Percentiles rank a stretch among this genome's conserved stretches.
These are phyloP conservation scores for Apiospora sp. DNA, from an alignment of 2,329 filamentous ascomycete species.

Conservation along the genomic window DNA sequence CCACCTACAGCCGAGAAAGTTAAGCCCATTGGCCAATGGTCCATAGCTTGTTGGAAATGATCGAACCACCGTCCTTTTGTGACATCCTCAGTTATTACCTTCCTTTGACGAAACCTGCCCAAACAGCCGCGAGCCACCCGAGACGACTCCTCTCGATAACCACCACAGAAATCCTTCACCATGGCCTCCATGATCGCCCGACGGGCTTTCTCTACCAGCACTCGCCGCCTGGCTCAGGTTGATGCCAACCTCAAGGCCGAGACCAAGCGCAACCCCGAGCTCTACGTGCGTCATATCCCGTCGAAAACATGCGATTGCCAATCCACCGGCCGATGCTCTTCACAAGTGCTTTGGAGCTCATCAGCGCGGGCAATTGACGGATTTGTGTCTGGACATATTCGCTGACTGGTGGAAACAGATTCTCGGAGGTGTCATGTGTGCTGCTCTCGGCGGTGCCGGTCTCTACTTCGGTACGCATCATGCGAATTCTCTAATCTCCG, in stretches of 20 bases:
- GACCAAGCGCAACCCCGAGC: slow-evolving; percentile 62
- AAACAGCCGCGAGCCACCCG: slow-evolving; percentile 2
- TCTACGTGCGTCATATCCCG: slow-evolving; percentile 51
- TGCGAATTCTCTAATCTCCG: slow-evolving; percentile 28
- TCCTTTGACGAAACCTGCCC: slow-evolving; percentile 18
- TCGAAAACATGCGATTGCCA: slow-evolving; percentile 1
- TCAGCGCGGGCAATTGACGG: neutral
- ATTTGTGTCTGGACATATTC: neutral
- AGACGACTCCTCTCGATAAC: slow-evolving; percentile 1
- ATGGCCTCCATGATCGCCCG: slow-evolving; percentile 67
- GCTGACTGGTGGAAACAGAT: slow-evolving; percentile 64
- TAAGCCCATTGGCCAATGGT: slow-evolving; percentile 14
- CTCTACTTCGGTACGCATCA: slow-evolving; percentile 79
- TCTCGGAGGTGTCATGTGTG: slow-evolving; percentile 89
- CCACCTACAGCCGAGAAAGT: slow-evolving; percentile 11
- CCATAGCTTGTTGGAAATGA: slow-evolving; percentile 10
- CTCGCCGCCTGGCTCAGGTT: slow-evolving; percentile 55
- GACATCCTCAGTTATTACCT: slow-evolving; percentile 1
- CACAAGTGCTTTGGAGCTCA: neutral
- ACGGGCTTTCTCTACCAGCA: slow-evolving; percentile 62
- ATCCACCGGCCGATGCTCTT: neutral
- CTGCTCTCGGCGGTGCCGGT: slow-evolving; percentile 86
- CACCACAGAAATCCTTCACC: slow-evolving; percentile 33
- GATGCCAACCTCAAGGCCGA: slow-evolving; percentile 61
- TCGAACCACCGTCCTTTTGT: slow-evolving; percentile 19